Evolutionary conservation across 2,329 filamentous ascomycete genomes (phyloP), one percentile per base, ranked within the genome.

Genomic region (Fusarium redolens): DNA sequence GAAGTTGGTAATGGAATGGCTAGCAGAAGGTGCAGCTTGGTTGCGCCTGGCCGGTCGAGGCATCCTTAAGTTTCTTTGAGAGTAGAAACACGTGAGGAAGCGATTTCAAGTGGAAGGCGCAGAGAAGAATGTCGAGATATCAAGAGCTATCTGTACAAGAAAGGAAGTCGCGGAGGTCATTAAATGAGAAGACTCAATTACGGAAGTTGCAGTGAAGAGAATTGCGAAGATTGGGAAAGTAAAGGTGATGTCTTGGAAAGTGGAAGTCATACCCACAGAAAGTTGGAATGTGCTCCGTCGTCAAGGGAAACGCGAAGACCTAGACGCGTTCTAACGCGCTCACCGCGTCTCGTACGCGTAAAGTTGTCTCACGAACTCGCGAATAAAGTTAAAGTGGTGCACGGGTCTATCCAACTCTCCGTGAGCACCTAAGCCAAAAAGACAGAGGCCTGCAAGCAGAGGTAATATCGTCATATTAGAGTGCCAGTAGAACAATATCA

Each of bases 1-100:
- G 75, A 87, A 88, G 75, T 72, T 82, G 79, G 77, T 81, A 61
- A 88, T 87, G 71, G 78, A 67, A 30, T 78, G 78, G 41, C 58
- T 69, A 18, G 60, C 38, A 33, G 73, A 48, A 61, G 73, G 67
- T 35, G 50, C 61, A 51, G 65, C 71, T 44, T 79, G 72, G 25
- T 70, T 74, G 64, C 76, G 72, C 71, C 72, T 77, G 61, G 73
- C 61, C 28, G 72, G 72, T 75, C 62, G 82, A 77, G 73, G 71
- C 73, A 71, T 81, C 43, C 61, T 61, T 44, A 56, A 31, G 43
- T 68, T 47, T 41, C 22, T 47, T 44, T 40, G 50, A 55, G 31
- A 54, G 61, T 50, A 58, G 41, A 55, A 61, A 31, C 22, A 43
- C 22, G 18, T 28, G 54, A 37, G 35, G 31, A 68, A 55, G 28